These are phyloP conservation scores for Neckera pumila DNA, from an alignment of 225 moss, liverwort and hornwort genomes.

Conservation along the genomic window DNA sequence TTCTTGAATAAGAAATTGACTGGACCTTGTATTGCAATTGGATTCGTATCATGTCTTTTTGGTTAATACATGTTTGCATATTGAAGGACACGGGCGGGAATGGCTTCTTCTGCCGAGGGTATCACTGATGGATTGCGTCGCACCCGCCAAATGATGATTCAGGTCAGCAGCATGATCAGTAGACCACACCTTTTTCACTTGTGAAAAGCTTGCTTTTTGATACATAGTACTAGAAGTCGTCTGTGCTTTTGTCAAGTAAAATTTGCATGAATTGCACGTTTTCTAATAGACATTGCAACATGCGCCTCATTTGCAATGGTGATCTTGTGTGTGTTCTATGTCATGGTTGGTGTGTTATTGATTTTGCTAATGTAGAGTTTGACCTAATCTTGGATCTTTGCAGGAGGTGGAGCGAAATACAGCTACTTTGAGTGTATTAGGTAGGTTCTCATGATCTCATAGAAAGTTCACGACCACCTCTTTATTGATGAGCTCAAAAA, in stretches of 20 bases:
- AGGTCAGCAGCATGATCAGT: conserved; percentile 29
- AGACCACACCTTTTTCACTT: not conserved
- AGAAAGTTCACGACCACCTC: not conserved
- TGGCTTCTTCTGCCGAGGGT: conserved; percentile 64
- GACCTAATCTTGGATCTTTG: not conserved
- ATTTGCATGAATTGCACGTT: not conserved
- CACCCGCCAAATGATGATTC: conserved; percentile 94
- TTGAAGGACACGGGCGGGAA: conserved; percentile 87
- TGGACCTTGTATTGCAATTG: not conserved
- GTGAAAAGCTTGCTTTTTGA: not conserved
- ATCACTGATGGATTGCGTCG: conserved; percentile 93
- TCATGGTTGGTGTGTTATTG: not conserved
- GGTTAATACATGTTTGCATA: not conserved
- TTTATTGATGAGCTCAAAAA: not conserved
- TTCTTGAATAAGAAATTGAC: not conserved
- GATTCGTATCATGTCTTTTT: not conserved
- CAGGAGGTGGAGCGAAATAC: conserved; percentile 93
- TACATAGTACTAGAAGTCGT: not conserved
- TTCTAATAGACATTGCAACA: not conserved
- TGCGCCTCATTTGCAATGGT: not conserved
- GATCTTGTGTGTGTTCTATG: not conserved
- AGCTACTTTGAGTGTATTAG: conserved; percentile 66
- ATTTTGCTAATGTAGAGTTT: not conserved
- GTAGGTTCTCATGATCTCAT: conserved; percentile 22
- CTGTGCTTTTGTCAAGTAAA: not conserved